phyloP scores from a whole-genome alignment of 2,329 filamentous ascomycete genomes.

The Bipolaris gigantea region DNA sequence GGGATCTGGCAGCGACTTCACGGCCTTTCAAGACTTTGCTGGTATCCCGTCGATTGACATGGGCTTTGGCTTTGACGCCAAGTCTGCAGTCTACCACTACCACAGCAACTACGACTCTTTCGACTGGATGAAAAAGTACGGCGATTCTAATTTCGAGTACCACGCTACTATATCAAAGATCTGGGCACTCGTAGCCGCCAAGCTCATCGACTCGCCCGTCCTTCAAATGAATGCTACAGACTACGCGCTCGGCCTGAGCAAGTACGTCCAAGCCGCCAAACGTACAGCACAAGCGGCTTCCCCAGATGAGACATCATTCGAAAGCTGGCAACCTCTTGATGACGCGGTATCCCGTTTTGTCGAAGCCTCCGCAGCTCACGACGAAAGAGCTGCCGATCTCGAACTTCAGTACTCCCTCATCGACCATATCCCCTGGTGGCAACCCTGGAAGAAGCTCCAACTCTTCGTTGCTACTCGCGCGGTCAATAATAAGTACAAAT shows the following conservation, averaged over 20 bases:
- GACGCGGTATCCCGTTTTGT: constrained; percentile 54
- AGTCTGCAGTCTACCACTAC: constrained; percentile 68
- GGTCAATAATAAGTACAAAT: constrained; percentile 81
- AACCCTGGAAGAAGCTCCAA: constrained; percentile 67
- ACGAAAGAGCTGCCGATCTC: constrained; percentile 54
- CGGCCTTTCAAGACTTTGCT: constrained; percentile 57
- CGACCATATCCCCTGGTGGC: constrained; percentile 73
- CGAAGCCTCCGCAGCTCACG: constrained; percentile 54
- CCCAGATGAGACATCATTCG: constrained; percentile 20
- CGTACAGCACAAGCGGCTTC: constrained; percentile 28
- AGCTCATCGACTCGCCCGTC: constrained; percentile 52
- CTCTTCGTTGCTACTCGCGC: constrained; percentile 65
- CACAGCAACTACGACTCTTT: constrained; percentile 85
- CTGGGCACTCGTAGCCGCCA: constrained; percentile 51
- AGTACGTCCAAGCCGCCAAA: constrained; percentile 50
- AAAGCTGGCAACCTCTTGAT: constrained; percentile 53
- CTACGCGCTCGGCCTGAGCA: constrained; percentile 48
- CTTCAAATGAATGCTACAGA: constrained; percentile 52
- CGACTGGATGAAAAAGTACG: constrained; percentile 79
- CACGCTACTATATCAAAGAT: constrained; percentile 56
- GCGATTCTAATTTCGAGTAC: constrained; percentile 65
- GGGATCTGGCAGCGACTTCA: constrained; percentile 57
- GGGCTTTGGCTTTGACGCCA: constrained; percentile 46
- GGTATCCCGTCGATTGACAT: constrained; percentile 54
- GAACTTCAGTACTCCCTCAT: constrained; percentile 49